Evolutionary conservation across 163 green algal species (phyloP), one percentile per base, ranked within the genome.

Genomic region (Coccomyxa subellipsoidea): DNA sequence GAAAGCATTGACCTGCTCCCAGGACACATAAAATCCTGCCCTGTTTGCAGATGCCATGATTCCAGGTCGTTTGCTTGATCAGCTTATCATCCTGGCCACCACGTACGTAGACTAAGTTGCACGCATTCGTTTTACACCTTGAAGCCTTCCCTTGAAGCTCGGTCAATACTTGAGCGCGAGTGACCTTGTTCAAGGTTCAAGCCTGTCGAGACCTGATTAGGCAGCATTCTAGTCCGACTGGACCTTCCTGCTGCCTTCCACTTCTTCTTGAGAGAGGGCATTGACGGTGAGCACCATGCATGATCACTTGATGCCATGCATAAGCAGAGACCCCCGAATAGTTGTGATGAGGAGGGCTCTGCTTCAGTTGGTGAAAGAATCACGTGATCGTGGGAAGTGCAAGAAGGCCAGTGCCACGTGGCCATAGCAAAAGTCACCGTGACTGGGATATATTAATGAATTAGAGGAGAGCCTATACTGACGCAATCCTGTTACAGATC

Each of bases 1-100:
- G n/a, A 73, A 73, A 36, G 66, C 66, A 18, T 35, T 73, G 27
- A 73, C 66, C n/a, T 73, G 66, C 66, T 73, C 66, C 66, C 66
- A 73, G 7, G 66, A 73, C 66, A 73, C 66, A 73, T 36, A 73
- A 23, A 73, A 73, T 34, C 66, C 66, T 18, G 21, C 47, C 47
- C 47, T 59, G 47, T 18, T 18, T 18, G 47, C 47, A 59, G 47
- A 59, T 27, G 47, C 47, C 47, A 59, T 59, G 23, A 18, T 27
- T 59, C 15, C 5, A 8, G 47, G 15, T 18, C 23, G 47, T 18
- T 59, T 18, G 47, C 23, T 18, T 27, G 47, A 59, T 59, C 47
- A 27, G 4, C 23, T 2, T 7, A 27, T 59, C 47, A 59, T 12
- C 21, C 23, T 59, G 47, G 4, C 21, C 47, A 59, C 21, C 23